Evolutionary conservation across 805 yeast genomes (phyloP).

Genomic region (Metschnikowia kunwiensis): DNA sequence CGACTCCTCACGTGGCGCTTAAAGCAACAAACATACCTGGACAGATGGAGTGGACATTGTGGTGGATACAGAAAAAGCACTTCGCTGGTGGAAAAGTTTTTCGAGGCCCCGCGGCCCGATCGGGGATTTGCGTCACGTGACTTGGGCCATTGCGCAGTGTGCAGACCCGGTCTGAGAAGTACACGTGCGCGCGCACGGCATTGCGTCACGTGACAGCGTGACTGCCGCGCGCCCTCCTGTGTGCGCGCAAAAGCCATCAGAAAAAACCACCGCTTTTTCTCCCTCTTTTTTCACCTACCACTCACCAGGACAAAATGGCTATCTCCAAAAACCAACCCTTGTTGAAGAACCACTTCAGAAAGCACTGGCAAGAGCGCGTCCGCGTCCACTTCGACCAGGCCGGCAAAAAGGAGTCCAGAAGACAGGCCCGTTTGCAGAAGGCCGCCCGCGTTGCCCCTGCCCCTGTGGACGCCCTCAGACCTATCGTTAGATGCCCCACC

Average conservation of each 20-base stretch:
- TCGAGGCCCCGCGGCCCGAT: too few species aligned
- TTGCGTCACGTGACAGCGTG: slow-evolving; percentile 14
- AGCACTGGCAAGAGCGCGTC: slow-evolving; percentile 99
- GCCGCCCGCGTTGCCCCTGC: slow-evolving; percentile 97
- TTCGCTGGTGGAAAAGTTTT: slow-evolving; percentile 20
- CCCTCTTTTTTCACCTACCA: slow-evolving; percentile 11
- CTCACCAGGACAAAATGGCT: slow-evolving; percentile 52
- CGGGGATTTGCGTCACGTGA: too few species aligned
- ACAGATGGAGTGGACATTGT: slow-evolving; percentile 81
- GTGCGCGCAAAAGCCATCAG: slow-evolving; percentile 4
- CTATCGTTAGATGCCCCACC: slow-evolving; percentile 98
- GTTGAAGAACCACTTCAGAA: slow-evolving; percentile 99
- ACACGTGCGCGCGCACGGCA: slow-evolving; percentile 1
- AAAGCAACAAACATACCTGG: slow-evolving; percentile 77
- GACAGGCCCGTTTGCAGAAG: slow-evolving; percentile 88
- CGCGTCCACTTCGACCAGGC: slow-evolving; percentile 99
- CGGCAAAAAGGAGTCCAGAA: slow-evolving; percentile 97
- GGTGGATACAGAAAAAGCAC: slow-evolving; percentile 27
- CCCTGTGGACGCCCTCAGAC: slow-evolving; percentile 95
- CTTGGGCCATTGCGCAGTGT: background rate
- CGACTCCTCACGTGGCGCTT: too few species aligned
- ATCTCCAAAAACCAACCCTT: slow-evolving; percentile 98
- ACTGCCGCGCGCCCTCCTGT: slow-evolving; percentile 11
- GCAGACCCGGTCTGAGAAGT: slow-evolving; percentile 3
- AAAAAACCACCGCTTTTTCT: slow-evolving; percentile 4